These are phyloP conservation scores for Scleroderma citrinum DNA, from an alignment of 768 basidiomycete species.

Conservation along the genomic window DNA sequence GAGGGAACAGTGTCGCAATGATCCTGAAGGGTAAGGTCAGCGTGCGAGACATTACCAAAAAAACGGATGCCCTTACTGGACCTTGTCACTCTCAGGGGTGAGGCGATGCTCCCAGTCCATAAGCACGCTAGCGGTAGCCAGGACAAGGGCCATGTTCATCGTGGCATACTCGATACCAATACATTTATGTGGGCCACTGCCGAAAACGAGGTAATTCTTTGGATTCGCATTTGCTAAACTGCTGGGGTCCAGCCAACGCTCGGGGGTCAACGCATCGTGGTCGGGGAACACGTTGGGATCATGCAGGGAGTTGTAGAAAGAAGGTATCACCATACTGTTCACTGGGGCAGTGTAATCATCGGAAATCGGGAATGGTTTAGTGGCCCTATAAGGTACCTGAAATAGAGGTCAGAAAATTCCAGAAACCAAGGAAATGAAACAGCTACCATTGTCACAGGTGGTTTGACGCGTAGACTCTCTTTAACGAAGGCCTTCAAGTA, in stretches of 20 bases:
- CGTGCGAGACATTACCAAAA: slow-evolving; percentile 1
- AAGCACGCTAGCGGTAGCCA: slow-evolving; percentile 74
- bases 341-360: slow-evolving; percentile 89
- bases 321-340: slow-evolving; percentile 91
- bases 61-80: slow-evolving; percentile 54
- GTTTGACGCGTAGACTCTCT: slow-evolving; percentile 86
- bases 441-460: slow-evolving; percentile 91
- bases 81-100: slow-evolving; percentile 74
- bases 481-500: slow-evolving; percentile 91
- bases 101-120: slow-evolving; percentile 84
- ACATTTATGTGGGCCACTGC: slow-evolving; percentile 88
- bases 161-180: slow-evolving; percentile 90
- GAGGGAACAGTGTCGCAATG: slow-evolving; percentile 95
- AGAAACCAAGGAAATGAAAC: neutral
- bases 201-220: slow-evolving; percentile 94
- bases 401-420: slow-evolving; percentile 11
- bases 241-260: slow-evolving; percentile 88
- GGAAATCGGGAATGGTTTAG: slow-evolving; percentile 87
- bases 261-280: slow-evolving; percentile 77
- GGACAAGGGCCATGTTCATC: slow-evolving; percentile 82
- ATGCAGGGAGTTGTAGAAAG: slow-evolving; percentile 89
- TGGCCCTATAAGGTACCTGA: slow-evolving; percentile 90
- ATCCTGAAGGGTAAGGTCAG: slow-evolving; percentile 43
- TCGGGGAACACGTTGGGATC: slow-evolving; percentile 84
- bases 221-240: slow-evolving; percentile 77